Evolutionary conservation across 192 early-diverging fungal species (phyloP).

Genomic region (Kickxella alabastrina): DNA sequence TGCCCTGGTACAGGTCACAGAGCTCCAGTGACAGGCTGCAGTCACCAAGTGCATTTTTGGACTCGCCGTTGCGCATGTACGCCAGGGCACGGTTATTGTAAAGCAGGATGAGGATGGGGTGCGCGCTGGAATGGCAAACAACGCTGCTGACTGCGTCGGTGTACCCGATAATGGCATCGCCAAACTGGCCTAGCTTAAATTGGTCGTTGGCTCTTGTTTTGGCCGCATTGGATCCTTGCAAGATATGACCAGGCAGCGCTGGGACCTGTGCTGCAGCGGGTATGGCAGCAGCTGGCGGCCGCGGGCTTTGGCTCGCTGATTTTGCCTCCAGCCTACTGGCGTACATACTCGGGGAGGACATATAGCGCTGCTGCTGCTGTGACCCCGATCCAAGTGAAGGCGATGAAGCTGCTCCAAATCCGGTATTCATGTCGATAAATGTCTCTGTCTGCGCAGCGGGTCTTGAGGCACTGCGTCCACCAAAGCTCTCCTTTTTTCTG

Average conservation of each 20-base stretch:
- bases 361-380: not conserved
- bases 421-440: constrained; percentile 10
- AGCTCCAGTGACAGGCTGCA: constrained; percentile 55
- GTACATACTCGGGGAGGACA: not conserved
- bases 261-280: constrained; percentile 14
- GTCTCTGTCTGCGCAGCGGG: not conserved
- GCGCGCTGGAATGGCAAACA: constrained; percentile 47
- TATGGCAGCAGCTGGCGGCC: not conserved
- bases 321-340: too few relatives aligned
- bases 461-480: not conserved
- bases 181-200: constrained; percentile 90
- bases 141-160: constrained; percentile 60
- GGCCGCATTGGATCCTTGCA: constrained; percentile 14
- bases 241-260: constrained; percentile 8
- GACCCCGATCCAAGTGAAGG: not conserved
- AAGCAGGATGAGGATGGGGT: constrained; percentile 61
- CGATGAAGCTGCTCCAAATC: not conserved
- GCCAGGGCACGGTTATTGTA: constrained; percentile 85
- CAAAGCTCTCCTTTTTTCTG: not conserved
- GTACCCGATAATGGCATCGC: constrained; percentile 72
- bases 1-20: constrained; percentile 23
- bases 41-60: constrained; percentile 66
- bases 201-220: constrained; percentile 71
- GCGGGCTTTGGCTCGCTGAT: not conserved
- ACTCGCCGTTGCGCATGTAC: constrained; percentile 78